These are phyloP conservation scores for Backusella australiensis DNA, from an alignment of 192 early-diverging fungal genomes.

Conservation along the genomic window DNA sequence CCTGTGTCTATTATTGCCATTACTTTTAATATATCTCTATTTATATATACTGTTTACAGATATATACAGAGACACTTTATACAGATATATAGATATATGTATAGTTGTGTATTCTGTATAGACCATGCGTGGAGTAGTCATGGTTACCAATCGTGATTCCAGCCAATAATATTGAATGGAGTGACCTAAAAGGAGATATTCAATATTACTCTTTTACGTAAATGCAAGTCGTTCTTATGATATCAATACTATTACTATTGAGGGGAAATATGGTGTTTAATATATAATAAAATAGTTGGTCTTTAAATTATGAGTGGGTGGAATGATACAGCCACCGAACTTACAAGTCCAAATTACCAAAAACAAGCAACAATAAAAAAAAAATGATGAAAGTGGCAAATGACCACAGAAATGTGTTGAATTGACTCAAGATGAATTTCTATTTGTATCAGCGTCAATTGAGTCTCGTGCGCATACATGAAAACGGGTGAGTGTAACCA, in stretches of 20 bases:
- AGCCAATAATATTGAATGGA: not conserved
- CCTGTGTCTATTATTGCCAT: not conserved
- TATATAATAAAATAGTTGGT: not conserved
- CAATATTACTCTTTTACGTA: not conserved
- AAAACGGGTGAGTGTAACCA: not conserved
- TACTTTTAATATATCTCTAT: too few relatives aligned
- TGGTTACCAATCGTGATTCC: not conserved
- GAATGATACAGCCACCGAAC: not conserved
- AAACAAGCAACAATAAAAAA: not conserved
- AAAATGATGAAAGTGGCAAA: not conserved
- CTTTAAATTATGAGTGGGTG: not conserved
- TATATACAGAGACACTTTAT: not conserved
- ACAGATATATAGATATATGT: not conserved
- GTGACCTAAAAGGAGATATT: not conserved
- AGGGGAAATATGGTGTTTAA: not conserved
- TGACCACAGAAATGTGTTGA: not conserved
- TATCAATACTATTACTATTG: constrained; percentile 1
- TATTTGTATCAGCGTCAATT: not conserved
- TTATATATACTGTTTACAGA: too few relatives aligned
- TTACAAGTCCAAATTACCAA: not conserved
- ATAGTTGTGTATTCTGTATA: not conserved
- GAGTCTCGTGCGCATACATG: not conserved
- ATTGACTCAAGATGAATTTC: not conserved
- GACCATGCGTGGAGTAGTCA: not conserved
- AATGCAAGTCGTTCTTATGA: not conserved